Percentiles rank a stretch among this genome's conserved stretches.
Evolutionary conservation across 129 eudicot genomes (phyloP).

Genomic region (Silybum marianum): DNA sequence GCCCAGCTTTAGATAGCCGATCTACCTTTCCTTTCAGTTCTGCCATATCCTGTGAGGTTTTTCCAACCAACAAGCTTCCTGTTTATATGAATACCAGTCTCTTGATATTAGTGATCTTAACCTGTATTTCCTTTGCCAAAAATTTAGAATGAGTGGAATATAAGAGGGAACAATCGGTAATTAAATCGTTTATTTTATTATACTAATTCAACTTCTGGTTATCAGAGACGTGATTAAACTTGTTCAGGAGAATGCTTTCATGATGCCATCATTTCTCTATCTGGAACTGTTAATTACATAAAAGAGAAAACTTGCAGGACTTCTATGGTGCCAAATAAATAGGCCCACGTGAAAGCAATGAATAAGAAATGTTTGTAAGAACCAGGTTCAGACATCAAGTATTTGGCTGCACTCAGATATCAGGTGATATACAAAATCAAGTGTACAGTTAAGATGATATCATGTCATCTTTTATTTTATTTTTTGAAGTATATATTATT

Average conservation of each 20-base stretch:
- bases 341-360: neutral
- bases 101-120: slow-evolving; percentile 11
- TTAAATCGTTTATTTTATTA: neutral
- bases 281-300: neutral
- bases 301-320: neutral
- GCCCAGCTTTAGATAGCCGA: slow-evolving; percentile 70
- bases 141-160: neutral
- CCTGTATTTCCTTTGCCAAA: neutral
- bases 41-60: slow-evolving; percentile 52
- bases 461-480: too few species aligned
- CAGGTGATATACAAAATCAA: neutral
- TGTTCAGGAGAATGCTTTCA: neutral
- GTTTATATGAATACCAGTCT: slow-evolving; percentile 13
- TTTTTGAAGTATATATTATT: too few species aligned
- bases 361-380: neutral
- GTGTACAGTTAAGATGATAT: too few species aligned
- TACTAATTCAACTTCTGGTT: neutral
- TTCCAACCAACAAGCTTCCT: slow-evolving; percentile 98
- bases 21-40: slow-evolving; percentile 53
- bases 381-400: neutral
- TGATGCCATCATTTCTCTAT: neutral
- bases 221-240: neutral
- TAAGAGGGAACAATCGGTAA: slow-evolving; percentile 9
- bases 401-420: neutral
- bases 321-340: neutral